phyloP scores from a whole-genome alignment of 2,329 filamentous ascomycete genomes.

The Nothopassalora personata region DNA sequence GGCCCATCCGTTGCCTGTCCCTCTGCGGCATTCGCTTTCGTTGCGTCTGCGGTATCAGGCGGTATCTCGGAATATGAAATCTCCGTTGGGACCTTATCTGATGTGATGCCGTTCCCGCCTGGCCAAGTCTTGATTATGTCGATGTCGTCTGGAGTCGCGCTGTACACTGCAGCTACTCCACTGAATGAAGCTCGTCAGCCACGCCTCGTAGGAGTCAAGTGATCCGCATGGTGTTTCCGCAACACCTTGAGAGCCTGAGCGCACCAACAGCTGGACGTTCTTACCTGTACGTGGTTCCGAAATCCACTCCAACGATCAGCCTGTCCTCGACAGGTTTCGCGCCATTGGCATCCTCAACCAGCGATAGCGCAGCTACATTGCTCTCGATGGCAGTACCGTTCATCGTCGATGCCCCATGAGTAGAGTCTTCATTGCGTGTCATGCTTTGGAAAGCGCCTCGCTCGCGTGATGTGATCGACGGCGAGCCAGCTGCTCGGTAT shows the following conservation, averaged over 20 bases:
- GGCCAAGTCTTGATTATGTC: conserved; percentile 83
- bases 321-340: conserved; percentile 44
- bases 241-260: background rate
- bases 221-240: background rate
- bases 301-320: conserved; percentile 73
- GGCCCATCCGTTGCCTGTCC: conserved; percentile 15
- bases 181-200: conserved; percentile 37
- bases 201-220: background rate
- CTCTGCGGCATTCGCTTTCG: background rate
- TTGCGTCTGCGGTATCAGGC: conserved; percentile 14
- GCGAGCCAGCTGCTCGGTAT: conserved; percentile 1
- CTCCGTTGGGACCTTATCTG: conserved; percentile 79
- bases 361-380: conserved; percentile 9
- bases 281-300: conserved; percentile 61
- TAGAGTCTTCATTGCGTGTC: conserved; percentile 15
- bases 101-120: conserved; percentile 78
- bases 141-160: conserved; percentile 64
- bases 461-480: conserved; percentile 1
- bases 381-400: conserved; percentile 13
- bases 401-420: conserved; percentile 8
- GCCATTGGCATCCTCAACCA: conserved; percentile 12
- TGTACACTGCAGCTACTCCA: conserved; percentile 51
- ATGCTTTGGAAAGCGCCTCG: conserved; percentile 6
- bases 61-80: conserved; percentile 56
- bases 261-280: background rate